Percentiles rank a stretch among this genome's conserved stretches.
phyloP scores from a whole-genome alignment of 2,329 filamentous ascomycete genomes.

The Pseudogymnoascus sp. region DNA sequence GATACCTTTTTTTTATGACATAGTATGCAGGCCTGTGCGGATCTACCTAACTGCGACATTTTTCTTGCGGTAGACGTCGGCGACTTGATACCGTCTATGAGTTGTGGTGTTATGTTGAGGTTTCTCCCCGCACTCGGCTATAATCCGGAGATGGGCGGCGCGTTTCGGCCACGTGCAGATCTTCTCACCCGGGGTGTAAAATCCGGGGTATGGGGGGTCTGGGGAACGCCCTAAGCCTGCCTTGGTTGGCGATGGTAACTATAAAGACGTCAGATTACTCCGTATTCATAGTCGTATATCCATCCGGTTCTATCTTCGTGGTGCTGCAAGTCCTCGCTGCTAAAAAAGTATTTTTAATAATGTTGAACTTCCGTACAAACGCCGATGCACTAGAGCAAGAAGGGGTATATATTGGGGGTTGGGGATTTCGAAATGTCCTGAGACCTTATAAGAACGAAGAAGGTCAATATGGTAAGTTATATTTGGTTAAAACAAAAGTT shows the following conservation, averaged over 20 bases:
- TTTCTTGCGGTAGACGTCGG: neutral
- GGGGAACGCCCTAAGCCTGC: neutral
- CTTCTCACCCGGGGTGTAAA: neutral
- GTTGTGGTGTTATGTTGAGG: neutral
- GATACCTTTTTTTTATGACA: slow-evolving; percentile 9
- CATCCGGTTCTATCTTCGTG: neutral
- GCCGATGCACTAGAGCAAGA: slow-evolving; percentile 1
- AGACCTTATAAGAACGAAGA: neutral
- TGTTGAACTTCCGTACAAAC: neutral
- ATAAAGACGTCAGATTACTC: neutral
- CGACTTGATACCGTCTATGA: neutral
- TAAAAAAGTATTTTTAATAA: neutral
- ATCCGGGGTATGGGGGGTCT: neutral
- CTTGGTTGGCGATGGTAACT: neutral
- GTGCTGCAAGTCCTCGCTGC: neutral
- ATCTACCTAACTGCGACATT: slow-evolving; percentile 1
- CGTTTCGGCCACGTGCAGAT: neutral
- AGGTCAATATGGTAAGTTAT: slow-evolving; percentile 1
- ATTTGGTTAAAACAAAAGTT: neutral
- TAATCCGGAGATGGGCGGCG: slow-evolving; percentile 8
- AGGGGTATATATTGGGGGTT: slow-evolving; percentile 8
- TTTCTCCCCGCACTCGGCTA: slow-evolving; percentile 8
- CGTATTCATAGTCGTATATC: neutral
- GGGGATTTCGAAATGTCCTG: neutral
- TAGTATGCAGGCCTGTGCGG: neutral